Percentiles rank a stretch among this genome's conserved stretches.
phyloP scores from a whole-genome alignment of 176 grass and related monocot genomes.

The Lolium multiflorum region DNA sequence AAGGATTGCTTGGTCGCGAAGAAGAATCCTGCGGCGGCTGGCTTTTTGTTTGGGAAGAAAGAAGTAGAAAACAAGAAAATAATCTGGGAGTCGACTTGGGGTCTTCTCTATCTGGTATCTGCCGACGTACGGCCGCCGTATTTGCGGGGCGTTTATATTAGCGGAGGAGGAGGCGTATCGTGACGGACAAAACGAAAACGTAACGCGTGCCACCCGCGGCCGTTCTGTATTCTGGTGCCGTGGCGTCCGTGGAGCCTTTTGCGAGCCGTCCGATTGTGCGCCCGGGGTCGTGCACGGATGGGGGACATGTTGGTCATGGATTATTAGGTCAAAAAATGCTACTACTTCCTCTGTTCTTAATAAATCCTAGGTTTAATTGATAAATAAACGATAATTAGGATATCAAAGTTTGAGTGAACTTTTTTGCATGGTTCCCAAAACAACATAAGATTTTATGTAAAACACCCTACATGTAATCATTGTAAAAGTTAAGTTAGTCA shows the following conservation, averaged over 20 bases:
- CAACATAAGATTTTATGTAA: neutral
- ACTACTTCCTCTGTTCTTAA: neutral
- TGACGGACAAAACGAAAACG: neutral
- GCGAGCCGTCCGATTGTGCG: neutral
- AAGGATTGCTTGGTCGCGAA: neutral
- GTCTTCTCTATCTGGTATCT: neutral
- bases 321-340: neutral
- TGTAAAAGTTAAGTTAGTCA: neutral
- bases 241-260: neutral
- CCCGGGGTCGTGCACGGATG: neutral
- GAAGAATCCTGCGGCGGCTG: neutral
- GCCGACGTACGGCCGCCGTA: neutral
- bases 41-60: neutral
- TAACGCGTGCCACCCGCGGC: neutral
- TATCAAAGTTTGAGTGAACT: neutral
- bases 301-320: neutral
- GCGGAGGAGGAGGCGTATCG: neutral
- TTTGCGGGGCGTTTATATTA: neutral
- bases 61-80: neutral
- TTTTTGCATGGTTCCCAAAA: neutral
- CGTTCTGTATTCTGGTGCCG: constrained; percentile 1
- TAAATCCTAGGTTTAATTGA: neutral
- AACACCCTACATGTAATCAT: neutral
- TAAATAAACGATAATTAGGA: neutral
- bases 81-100: neutral